Evolutionary conservation across 768 basidiomycete species (phyloP).

Genomic region (Mycena pura): DNA sequence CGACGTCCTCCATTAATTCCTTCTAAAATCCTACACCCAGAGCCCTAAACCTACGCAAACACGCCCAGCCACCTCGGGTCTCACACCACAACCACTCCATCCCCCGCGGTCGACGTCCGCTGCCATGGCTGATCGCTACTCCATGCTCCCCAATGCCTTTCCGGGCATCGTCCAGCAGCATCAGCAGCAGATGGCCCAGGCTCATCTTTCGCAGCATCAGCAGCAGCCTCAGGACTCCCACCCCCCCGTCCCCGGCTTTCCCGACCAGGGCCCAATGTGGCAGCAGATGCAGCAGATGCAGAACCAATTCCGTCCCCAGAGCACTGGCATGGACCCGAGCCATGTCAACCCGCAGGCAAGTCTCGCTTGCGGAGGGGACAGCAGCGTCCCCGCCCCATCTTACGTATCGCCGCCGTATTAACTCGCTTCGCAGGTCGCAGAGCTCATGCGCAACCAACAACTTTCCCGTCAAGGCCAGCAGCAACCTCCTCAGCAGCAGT

Average conservation of each 20-base stretch:
- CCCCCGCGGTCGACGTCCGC: slow-evolving; percentile 34
- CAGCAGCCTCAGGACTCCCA: slow-evolving; percentile 51
- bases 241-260: slow-evolving; percentile 50
- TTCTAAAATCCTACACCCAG: slow-evolving; percentile 34
- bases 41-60: slow-evolving; percentile 26
- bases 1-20: slow-evolving; percentile 27
- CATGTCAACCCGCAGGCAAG: slow-evolving; percentile 57
- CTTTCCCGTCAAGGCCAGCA: slow-evolving; percentile 40
- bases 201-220: slow-evolving; percentile 51
- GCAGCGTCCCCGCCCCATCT: slow-evolving; percentile 25
- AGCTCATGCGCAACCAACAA: slow-evolving; percentile 50
- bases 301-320: slow-evolving; percentile 50
- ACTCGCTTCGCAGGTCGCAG: slow-evolving; percentile 48
- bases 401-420: slow-evolving; percentile 31
- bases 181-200: slow-evolving; percentile 47
- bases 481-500: slow-evolving; percentile 46
- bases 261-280: slow-evolving; percentile 64
- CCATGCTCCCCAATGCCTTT: slow-evolving; percentile 60
- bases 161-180: slow-evolving; percentile 50
- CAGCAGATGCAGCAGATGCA: slow-evolving; percentile 59
- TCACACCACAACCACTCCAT: slow-evolving; percentile 31
- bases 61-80: slow-evolving; percentile 30
- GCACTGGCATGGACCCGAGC: slow-evolving; percentile 45
- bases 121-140: slow-evolving; percentile 72
- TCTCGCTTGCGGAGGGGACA: slow-evolving; percentile 23